Evolutionary conservation across 2,329 filamentous ascomycete species (phyloP), one percentile per base, ranked within the genome.

Genomic region (Arthrobotrys pseudoclavata): DNA sequence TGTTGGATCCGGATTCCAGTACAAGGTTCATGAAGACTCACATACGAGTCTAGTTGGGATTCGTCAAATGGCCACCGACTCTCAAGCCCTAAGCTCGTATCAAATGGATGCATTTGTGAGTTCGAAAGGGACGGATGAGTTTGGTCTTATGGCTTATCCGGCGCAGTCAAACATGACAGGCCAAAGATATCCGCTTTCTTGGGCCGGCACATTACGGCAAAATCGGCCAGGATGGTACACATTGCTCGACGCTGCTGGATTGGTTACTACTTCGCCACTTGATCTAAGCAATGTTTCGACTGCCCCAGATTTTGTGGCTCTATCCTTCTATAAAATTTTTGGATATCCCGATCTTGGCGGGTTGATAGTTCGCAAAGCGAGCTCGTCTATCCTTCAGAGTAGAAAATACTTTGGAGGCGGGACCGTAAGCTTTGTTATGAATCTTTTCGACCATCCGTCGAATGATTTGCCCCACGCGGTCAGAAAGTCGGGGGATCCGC

Each of bases 321-420:
- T 98, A 48, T 97, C 94, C 83, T 90, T 98, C 79, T 96, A 97
- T 85, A 99, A 98, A 83, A 94, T 97, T n/a, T 98, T 98, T 83
- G 95, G 96, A 0, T 97, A 97, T 80, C 95, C 95, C 0, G 93
- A 98, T 82, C 86, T 98, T 1, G 95, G 95, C 1, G 94, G 91
- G 0, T 84, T 99, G 72, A 89, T 98, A 31, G 89, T 98, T 12
- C 89, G 91, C 48, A 85, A 86, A 48, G 55, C 48, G 20, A 80
- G 79, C 0, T 50, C 77, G 3, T 67, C 52, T n/a, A 78, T 82
- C 4, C 63, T 81, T 7, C 29, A 50, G 47, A 69, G 61, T 24
- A 89, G 93, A 76, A 90, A 86, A 79, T 99, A 96, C 81, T 99
- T 99, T 84, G 95, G 95, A 4, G 96, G 95, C 5, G 96, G 96